Conservation (phyloP, 1,284 basidiomycete species). For the Vanrija sp. region DNA sequence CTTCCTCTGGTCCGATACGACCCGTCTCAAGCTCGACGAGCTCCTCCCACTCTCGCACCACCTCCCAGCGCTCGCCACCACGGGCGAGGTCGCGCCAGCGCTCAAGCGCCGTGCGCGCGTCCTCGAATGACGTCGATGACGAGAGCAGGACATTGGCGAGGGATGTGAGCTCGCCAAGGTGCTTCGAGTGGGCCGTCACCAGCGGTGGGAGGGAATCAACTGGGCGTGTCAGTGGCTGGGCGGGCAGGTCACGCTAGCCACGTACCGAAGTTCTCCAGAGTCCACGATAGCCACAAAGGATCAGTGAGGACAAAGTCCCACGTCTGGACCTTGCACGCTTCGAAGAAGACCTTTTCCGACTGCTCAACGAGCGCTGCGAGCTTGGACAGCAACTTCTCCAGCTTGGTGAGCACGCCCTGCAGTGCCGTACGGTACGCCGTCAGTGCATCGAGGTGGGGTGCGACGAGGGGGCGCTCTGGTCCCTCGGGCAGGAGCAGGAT, state of each 20-base stretch:
- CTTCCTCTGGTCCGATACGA: slow-evolving; percentile 19
- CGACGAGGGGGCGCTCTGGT: slow-evolving; percentile 32
- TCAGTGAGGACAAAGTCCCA: slow-evolving; percentile 32
- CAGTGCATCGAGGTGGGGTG: slow-evolving; percentile 23
- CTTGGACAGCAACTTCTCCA: slow-evolving; percentile 36
- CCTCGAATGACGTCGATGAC: slow-evolving; percentile 35
- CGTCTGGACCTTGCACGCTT: slow-evolving; percentile 29
- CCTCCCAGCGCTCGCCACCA: slow-evolving; percentile 34
- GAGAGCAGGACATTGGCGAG: slow-evolving; percentile 12
- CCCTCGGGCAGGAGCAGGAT: slow-evolving; percentile 27
- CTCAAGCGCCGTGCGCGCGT: slow-evolving; percentile 36
- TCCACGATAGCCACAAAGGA: slow-evolving; percentile 45
- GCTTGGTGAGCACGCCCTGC: slow-evolving; percentile 27
- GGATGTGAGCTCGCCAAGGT: slow-evolving; percentile 24
- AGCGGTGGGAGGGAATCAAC: slow-evolving; percentile 38
- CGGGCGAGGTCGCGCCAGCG: slow-evolving; percentile 36
- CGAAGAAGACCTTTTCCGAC: slow-evolving; percentile 40
- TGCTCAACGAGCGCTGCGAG: slow-evolving; percentile 35
- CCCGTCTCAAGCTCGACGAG: slow-evolving; percentile 34
- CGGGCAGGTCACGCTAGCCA: neutral
- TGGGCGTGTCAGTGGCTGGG: slow-evolving; percentile 7
- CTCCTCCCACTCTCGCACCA: slow-evolving; percentile 43
- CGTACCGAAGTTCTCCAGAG: slow-evolving; percentile 41
- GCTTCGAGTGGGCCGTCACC: slow-evolving; percentile 28
- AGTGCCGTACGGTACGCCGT: slow-evolving; percentile 18